These are phyloP conservation scores for Trypanosoma boissoni DNA, from an alignment of 208 protist genomes.

Conservation along the genomic window DNA sequence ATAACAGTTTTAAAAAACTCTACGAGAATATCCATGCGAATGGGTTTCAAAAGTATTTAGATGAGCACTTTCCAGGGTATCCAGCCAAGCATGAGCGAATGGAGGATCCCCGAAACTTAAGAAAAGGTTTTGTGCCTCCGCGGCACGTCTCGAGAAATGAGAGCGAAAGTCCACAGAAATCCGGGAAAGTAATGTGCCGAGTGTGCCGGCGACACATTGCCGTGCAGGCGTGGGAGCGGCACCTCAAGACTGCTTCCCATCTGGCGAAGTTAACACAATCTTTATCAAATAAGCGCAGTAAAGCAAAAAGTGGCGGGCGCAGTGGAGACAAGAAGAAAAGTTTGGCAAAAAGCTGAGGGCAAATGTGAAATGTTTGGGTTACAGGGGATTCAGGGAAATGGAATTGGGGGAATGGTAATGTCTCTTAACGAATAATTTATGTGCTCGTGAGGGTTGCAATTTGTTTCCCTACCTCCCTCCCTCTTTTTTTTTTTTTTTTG, in stretches of 20 bases:
- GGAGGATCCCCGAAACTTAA: slow-evolving; percentile 54
- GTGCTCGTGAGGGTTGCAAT: no score
- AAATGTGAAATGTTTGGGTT: no score
- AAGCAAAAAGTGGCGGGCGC: no score
- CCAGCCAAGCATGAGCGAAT: slow-evolving; percentile 72
- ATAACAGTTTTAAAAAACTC: slow-evolving; percentile 56
- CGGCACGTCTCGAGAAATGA: slow-evolving; percentile 34
- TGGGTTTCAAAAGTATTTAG: slow-evolving; percentile 49
- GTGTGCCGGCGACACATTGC: slow-evolving; percentile 56
- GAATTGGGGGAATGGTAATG: no score
- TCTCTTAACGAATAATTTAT: no score
- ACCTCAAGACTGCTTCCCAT: slow-evolving; percentile 41
- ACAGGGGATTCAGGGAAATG: no score
- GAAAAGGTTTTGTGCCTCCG: slow-evolving; percentile 49
- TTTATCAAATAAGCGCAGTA: no score
- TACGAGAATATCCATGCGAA: slow-evolving; percentile 28
- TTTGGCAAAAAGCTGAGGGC: no score
- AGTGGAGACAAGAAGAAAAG: no score
- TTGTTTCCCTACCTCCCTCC: no score
- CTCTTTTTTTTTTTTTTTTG: no score
- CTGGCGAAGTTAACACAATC: slow-evolving; percentile 6
- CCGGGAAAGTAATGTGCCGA: slow-evolving; percentile 60
- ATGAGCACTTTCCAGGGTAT: slow-evolving; percentile 67
- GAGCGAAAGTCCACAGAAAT: slow-evolving; percentile 1
- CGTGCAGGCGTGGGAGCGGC: slow-evolving; percentile 39